Evolutionary conservation across 1,284 basidiomycete genomes (phyloP), one percentile per base, ranked within the genome.

Genomic region (Puccinia coronata): DNA sequence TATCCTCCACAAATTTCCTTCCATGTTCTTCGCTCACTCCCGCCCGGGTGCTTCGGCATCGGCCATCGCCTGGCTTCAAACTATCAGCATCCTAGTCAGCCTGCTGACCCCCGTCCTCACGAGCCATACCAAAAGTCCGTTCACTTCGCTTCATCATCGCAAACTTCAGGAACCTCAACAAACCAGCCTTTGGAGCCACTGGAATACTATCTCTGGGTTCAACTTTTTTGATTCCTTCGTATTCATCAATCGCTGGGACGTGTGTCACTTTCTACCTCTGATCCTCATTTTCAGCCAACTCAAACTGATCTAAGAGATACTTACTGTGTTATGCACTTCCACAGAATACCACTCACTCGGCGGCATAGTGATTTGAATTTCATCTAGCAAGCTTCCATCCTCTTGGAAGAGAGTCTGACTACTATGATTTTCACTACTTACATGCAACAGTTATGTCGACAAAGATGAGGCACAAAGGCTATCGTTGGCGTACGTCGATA

Each of bases 181-280:
- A 18, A 74, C 53, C 14, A 74, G 72, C 34, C 41, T 57, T 31
- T 74, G 72, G 72, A 74, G 72, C 25, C 72, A 74, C 41, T 61
- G 39, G 25, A 25, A 74, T 14, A 74, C 72, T 6, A 74, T 74
- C 28, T 74, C 72, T 14, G 72, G 72, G 14, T 41, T 55, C 18
- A 61, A 11, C 23, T 74, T 74, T 39, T 74, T 74, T 43, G 72
- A 74, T 25, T 74, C 72, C 12, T 74, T 57, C 31, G 55, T 43
- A 8, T 74, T 74, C 57, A 74, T 74, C 39, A 61, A 74, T 20
- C 72, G 72, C 31, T 74, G 72, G 72, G 72, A 74, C 53, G 72
- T 74, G 18, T 41, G 41, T 43, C 12, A 4, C 12, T 0, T 23
- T 71, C 25, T 41, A 16, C 67, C 8, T 51, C 16, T 34, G 4